Conservation (phyloP, 192 early-diverging fungal species). For the Fimicolochytrium jonesii region DNA sequence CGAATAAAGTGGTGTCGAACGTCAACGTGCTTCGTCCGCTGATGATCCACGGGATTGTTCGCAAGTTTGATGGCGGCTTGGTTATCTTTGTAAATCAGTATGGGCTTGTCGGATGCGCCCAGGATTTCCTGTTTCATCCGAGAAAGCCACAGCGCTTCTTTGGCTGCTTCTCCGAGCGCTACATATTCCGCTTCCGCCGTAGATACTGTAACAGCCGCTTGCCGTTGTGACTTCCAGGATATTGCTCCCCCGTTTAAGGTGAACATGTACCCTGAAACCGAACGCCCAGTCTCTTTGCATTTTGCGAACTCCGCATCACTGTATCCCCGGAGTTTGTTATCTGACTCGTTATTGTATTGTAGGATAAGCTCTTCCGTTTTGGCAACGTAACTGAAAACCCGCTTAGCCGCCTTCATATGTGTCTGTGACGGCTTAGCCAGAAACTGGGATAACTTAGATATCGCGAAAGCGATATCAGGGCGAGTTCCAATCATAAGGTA, state of each 20-base stretch:
- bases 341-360: too few relatives aligned
- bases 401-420: too few relatives aligned
- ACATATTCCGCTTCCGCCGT: conserved; percentile 25
- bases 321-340: conserved; percentile 17
- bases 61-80: conserved; percentile 18
- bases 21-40: conserved; percentile 37
- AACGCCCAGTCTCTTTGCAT: conserved; percentile 23
- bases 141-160: conserved; percentile 4
- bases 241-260: conserved; percentile 4
- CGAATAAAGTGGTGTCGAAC: conserved; percentile 32
- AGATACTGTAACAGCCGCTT: not conserved
- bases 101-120: not conserved
- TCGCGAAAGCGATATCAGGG: conserved; percentile 19
- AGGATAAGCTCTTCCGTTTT: too few relatives aligned
- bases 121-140: not conserved
- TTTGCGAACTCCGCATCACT: conserved; percentile 42
- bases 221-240: conserved; percentile 3
- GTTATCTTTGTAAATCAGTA: conserved; percentile 6
- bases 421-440: conserved; percentile 5
- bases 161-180: conserved; percentile 5
- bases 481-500: conserved; percentile 20
- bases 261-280: conserved; percentile 34
- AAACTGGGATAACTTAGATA: conserved; percentile 1
- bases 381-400: too few relatives aligned
- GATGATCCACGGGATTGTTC: conserved; percentile 20